Base-by-base conservation (phyloP, 495 filamentous ascomycete species). In the Penicillium salamii region DNA sequence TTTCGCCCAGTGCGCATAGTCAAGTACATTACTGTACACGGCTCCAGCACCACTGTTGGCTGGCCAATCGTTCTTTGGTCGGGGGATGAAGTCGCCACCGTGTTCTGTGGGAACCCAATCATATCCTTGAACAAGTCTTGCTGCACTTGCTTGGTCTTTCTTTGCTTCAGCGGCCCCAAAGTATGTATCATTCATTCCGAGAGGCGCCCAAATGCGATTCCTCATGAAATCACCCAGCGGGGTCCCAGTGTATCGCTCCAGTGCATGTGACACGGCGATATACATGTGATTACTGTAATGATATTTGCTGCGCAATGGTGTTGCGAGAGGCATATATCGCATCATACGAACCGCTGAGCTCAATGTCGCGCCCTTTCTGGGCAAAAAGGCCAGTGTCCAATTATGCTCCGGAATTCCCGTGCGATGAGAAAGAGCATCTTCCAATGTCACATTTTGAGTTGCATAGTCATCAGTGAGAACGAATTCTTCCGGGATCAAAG, bases 241-340 rank as follows among this genome's bases (percentile, higher is more conserved):
- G 33, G 54, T 17, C 1, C 71, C 73, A 1, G 72, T 74, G 1
- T 71, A 23, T 18, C 59, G 59, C 59, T 81, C 67, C 1, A 80
- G 43, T 8, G 62, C 59, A 52, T 81, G 65, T 24, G 67, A 57
- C 0, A 69, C 70, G 5, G 67, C 65, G 23, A 71, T 63, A 49
- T 61, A 84, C 69, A 77, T 75, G 42, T 72, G 53, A 34, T 82
- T 82, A 54, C 68, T 77, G 50, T 82, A 82, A 29, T 72, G 62
- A 31, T 58, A 80, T 13, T 11, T 53, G 5, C 61, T 67, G 3
- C 74, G 62, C 13, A 67, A 67, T 24, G 67, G 59, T 12, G 48
- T 46, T 0, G 62, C 67, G 35, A 74, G 44, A 1, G 70, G 69
- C 28, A 78, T 35, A 50, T 74, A 49, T 21, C 71, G 51, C 28